Evolutionary conservation across 768 basidiomycete genomes (phyloP).

Genomic region (Pleurotus tuoliensis): DNA sequence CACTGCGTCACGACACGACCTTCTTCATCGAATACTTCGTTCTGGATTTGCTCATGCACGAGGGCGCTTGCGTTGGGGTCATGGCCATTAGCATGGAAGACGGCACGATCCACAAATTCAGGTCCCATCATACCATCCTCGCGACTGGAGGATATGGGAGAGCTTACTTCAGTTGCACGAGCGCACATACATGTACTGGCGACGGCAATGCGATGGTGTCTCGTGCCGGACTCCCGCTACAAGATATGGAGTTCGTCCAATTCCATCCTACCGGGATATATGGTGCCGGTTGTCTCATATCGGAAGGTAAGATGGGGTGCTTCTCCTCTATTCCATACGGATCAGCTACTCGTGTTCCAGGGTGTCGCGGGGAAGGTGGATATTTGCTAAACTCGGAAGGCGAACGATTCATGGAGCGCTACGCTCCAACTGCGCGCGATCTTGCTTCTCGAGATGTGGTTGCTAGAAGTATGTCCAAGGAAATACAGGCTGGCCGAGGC

Average conservation of each 20-base stretch:
- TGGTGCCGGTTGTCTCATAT: constrained; percentile 97
- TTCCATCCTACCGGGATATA: constrained; percentile 99
- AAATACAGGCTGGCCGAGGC: constrained; percentile 97
- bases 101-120: constrained; percentile 96
- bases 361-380: constrained; percentile 97
- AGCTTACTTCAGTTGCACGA: constrained; percentile 96
- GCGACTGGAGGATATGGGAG: constrained; percentile 98
- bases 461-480: constrained; percentile 96
- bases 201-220: constrained; percentile 99
- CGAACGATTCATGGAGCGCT: constrained; percentile 99
- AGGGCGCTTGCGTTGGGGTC: constrained; percentile 97
- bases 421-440: constrained; percentile 98
- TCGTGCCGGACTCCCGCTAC: constrained; percentile 90
- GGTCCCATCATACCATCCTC: constrained; percentile 94
- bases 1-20: constrained; percentile 96
- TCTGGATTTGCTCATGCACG: constrained; percentile 95
- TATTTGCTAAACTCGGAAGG: constrained; percentile 97
- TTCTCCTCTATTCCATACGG: background rate
- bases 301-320: constrained; percentile 62
- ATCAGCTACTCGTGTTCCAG: constrained; percentile 33
- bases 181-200: constrained; percentile 97
- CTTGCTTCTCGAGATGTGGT: constrained; percentile 98
- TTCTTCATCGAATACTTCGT: constrained; percentile 99
- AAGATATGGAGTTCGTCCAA: constrained; percentile 97
- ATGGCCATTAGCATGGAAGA: constrained; percentile 99